Percentiles rank a stretch among this genome's conserved stretches.
Conservation (phyloP, 257 asterid genomes). For the Solanum neorickii region DNA sequence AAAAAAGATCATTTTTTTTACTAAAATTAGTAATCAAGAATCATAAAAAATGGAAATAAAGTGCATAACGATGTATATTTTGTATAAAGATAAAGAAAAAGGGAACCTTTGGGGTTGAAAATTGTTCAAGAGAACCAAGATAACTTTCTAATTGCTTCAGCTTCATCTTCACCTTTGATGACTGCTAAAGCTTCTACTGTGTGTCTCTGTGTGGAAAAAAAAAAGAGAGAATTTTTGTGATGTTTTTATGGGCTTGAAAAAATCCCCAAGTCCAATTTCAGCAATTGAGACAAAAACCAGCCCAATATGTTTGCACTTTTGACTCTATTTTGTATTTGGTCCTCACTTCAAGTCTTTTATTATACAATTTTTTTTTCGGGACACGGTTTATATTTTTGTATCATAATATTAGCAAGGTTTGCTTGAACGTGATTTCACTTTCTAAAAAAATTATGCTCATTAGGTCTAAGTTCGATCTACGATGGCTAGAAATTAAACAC, state of each 20-base stretch:
- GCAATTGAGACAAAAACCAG: too few species aligned
- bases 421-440: too few species aligned
- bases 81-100: neutral
- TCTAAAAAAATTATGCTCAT: too few species aligned
- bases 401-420: too few species aligned
- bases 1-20: neutral
- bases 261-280: neutral
- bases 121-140: slow-evolving; percentile 66
- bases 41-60: neutral
- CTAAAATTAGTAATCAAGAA: neutral
- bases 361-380: too few species aligned
- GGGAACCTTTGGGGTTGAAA: slow-evolving; percentile 63
- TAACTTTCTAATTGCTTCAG: slow-evolving; percentile 67
- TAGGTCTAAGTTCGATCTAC: too few species aligned
- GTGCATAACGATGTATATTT: neutral
- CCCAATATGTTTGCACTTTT: neutral
- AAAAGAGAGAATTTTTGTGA: neutral
- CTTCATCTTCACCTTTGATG: slow-evolving; percentile 40
- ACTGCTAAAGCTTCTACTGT: neutral
- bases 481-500: too few species aligned
- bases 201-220: neutral
- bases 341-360: too few species aligned
- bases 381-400: too few species aligned
- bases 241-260: neutral
- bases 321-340: neutral